Evolutionary conservation across 495 filamentous ascomycete genomes (phyloP).

Genomic region (Penicillium pulvis): DNA sequence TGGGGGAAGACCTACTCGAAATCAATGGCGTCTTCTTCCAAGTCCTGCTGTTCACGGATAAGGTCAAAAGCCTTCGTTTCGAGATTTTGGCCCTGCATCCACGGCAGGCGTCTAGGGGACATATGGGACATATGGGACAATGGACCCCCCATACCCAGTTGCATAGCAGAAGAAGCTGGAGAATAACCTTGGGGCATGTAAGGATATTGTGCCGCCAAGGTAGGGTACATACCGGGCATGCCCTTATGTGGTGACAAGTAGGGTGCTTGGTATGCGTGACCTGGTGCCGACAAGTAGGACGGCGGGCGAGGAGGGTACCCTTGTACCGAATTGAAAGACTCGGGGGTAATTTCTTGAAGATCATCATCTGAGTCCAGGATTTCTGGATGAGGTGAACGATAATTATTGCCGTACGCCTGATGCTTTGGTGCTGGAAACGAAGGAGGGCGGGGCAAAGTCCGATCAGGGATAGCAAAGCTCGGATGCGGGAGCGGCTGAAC

Average conservation of each 20-base stretch:
- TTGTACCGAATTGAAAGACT: constrained; percentile 8
- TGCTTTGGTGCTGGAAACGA: neutral
- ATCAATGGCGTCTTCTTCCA: constrained; percentile 21
- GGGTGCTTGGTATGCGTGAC: neutral
- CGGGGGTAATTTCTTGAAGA: constrained; percentile 23
- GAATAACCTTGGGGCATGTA: neutral
- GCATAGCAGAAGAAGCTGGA: neutral
- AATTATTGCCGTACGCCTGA: neutral
- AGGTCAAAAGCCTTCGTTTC: constrained; percentile 20
- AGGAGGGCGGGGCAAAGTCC: constrained; percentile 1
- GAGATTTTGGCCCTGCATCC: constrained; percentile 13
- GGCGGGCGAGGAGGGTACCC: neutral
- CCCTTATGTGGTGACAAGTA: neutral
- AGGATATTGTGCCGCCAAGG: neutral
- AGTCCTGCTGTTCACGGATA: constrained; percentile 23
- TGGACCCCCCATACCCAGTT: neutral
- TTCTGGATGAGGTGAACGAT: constrained; percentile 5
- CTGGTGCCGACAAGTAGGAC: neutral
- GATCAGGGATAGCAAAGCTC: constrained; percentile 17
- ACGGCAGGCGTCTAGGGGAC: constrained; percentile 9
- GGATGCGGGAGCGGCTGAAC: neutral
- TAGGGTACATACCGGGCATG: neutral
- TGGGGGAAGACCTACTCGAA: constrained; percentile 16
- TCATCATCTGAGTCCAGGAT: constrained; percentile 20
- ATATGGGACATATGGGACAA: neutral